Base-by-base conservation (phyloP, 1,139 yeast genomes). In the Saccharomycopsis hybrid region DNA sequence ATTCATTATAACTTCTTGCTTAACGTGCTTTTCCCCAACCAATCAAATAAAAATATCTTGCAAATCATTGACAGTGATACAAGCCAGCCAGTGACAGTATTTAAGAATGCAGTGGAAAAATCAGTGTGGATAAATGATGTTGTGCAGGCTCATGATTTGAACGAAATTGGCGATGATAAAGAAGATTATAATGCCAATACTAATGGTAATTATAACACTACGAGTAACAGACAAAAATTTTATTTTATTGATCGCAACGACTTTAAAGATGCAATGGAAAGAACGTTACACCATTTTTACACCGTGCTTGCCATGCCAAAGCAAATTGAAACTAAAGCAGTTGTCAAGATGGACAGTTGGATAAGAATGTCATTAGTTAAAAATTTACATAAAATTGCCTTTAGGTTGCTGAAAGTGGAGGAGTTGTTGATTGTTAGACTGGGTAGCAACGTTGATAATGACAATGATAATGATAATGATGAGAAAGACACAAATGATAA, bases 261-360 rank as follows among this genome's bases (percentile, higher is more conserved):
- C 9, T 43, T 43, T n/a, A 43, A 43, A 25, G 9, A n/a, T 11
- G 9, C 41, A 27, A 31, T 43, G n/a, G 46, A 43, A 29, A 32
- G 18, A 11, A 5, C 25, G 5, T 25, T 43, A 5, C 11, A 24
- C 11, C 18, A 43, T 11, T 33, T 43, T 5, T 43, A 32, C n/a
- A 13, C 18, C 30, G 46, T 33, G 4, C 29, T 43, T 5, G 27
- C 46, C 9, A 8, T 13, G 11, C 42, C 42, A 24, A 30, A 13
- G 37, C 35, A 31, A 31, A 11, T 31, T 31, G 35, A 31, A 11
- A 8, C 11, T 7, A 36, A 36, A 24, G 13, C 39, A 13, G 11
- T 31, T 32, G 5, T n/a, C 7, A 7, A 42, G 13, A 13, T 43
- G 7, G 46, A 43, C 28, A 18, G 11, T 18, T 36, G 30, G 24